phyloP scores from a whole-genome alignment of 768 basidiomycete species.

The Mycena galopus region DNA sequence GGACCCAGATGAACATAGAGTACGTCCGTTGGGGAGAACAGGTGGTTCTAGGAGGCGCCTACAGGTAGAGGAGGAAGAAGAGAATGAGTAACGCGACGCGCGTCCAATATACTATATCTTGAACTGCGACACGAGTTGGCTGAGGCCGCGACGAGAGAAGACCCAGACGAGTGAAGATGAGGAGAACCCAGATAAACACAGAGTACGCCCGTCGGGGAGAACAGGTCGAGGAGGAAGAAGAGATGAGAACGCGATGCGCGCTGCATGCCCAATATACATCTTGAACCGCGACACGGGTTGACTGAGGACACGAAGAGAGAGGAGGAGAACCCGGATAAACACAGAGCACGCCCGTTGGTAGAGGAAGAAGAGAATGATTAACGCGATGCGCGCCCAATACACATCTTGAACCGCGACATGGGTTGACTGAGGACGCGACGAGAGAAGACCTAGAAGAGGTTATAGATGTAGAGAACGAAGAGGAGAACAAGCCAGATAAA shows the following conservation, averaged over 20 bases:
- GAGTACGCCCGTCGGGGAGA: constrained; percentile 68
- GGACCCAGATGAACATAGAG: constrained; percentile 73
- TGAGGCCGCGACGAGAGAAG: constrained; percentile 47
- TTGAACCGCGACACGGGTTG: constrained; percentile 53
- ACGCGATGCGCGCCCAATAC: constrained; percentile 23
- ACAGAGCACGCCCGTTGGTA: constrained; percentile 71
- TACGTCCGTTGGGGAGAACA: constrained; percentile 66
- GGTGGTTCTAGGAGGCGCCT: constrained; percentile 67
- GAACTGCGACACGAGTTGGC: constrained; percentile 53
- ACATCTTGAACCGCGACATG: constrained; percentile 55
- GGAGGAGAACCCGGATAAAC: constrained; percentile 74
- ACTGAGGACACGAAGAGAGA: constrained; percentile 51
- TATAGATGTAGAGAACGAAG: constrained; percentile 84
- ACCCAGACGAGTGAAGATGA: constrained; percentile 66
- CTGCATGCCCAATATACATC: no score
- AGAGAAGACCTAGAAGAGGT: constrained; percentile 56
- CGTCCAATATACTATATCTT: constrained; percentile 26
- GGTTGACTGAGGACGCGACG: constrained; percentile 46
- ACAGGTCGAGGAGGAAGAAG: constrained; percentile 73
- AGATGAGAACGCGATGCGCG: constrained; percentile 16
- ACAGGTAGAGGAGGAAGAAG: constrained; percentile 74
- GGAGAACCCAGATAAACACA: constrained; percentile 75
- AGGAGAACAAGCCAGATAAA: constrained; percentile 75
- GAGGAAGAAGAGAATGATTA: constrained; percentile 41
- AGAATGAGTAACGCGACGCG: constrained; percentile 34